Evolutionary conservation across 2,329 filamentous ascomycete genomes (phyloP).

Genomic region (Xylaria digitata): DNA sequence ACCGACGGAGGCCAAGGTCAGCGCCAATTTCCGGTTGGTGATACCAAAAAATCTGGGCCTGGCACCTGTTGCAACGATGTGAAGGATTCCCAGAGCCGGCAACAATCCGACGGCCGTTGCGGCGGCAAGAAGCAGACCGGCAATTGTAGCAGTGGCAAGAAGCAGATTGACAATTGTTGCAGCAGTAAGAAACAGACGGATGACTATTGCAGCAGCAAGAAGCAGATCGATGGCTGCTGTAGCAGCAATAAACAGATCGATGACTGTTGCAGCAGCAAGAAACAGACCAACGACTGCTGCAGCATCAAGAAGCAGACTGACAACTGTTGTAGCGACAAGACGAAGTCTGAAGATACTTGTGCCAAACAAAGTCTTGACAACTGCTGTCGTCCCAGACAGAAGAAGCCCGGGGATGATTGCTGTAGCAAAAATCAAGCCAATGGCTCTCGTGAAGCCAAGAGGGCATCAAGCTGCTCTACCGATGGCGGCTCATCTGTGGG

Average conservation of each 20-base stretch:
- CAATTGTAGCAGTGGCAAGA: slow-evolving; percentile 12
- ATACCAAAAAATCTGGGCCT: background rate
- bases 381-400: slow-evolving; percentile 4
- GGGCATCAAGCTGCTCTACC: background rate
- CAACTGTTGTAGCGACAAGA: slow-evolving; percentile 15
- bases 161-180: slow-evolving; percentile 5
- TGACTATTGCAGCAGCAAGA: slow-evolving; percentile 5
- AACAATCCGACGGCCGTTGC: slow-evolving; percentile 9
- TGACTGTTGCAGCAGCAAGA: slow-evolving; percentile 14
- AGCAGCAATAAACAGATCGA: background rate
- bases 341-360: background rate
- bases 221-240: background rate
- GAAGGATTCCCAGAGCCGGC: background rate
- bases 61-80: slow-evolving; percentile 3
- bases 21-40: background rate
- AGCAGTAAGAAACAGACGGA: slow-evolving; percentile 2
- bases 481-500: background rate
- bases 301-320: background rate
- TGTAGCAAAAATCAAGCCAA: background rate
- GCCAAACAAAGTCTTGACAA: background rate
- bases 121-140: slow-evolving; percentile 5
- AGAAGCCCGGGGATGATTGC: background rate
- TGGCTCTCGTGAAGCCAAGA: background rate
- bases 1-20: background rate
- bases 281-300: background rate